Base-by-base conservation (phyloP, 2,329 filamentous ascomycete genomes). In the Penicillium glabrum region DNA sequence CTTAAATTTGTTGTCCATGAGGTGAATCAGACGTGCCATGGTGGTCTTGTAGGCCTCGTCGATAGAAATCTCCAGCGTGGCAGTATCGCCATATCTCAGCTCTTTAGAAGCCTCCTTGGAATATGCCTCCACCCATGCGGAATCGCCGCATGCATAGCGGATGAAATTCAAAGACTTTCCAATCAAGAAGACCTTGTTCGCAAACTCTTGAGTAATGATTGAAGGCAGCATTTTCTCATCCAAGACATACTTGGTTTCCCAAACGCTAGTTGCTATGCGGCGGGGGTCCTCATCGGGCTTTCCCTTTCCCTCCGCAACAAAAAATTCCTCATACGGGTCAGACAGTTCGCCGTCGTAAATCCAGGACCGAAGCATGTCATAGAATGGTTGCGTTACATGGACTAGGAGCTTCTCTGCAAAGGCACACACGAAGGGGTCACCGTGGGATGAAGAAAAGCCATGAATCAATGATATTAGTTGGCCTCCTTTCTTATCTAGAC, bases 131-230 rank as follows among this genome's bases (percentile, higher is more conserved):
- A 99, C 95, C 95, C 95, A 99, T 31, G 88, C 86, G 24, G 92
- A 91, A 72, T 99, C 96, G 9, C 89, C 89, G 71, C 95, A 99
- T 64, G 92, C 93, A 74, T 97, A 93, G 24, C 95, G 88, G 71
- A 99, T 97, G 75, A 99, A 99, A 75, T 99, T 99, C 53, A 99
- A 83, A 4, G 93, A 96, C 74, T 99, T 99, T 55, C 95, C 95
- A 66, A 99, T 99, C 8, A 99, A 79, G 67, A 98, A 98, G 6
- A 99, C 91, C 70, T 97, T 97, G 65, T 95, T 91, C 0, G 95
- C 92, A 75, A 99, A 97, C 59, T 96, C 93, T 45, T 89, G 83
- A 0, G 91, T 96, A 65, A 97, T 92, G 68, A 98, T 98, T 43
- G 89, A 93, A 0, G 95, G 95, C 24, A 97, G 87, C 89, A 97